phyloP scores from a whole-genome alignment of 2,329 filamentous ascomycete genomes.

The Monosporascus sp. region DNA sequence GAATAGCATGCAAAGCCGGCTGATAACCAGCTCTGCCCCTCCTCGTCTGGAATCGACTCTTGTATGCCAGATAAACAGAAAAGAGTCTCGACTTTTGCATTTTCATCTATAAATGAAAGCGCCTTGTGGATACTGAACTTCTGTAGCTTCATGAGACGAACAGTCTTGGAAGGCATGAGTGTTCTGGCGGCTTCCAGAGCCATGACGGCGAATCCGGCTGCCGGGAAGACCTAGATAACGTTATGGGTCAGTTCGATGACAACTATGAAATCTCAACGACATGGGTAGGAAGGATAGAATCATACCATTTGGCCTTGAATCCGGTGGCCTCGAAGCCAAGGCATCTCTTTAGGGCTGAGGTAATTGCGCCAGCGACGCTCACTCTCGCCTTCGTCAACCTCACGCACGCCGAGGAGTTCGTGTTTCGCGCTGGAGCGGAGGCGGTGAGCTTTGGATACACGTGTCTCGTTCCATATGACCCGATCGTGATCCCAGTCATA shows the following conservation, averaged over 20 bases:
- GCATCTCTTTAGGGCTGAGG: no score
- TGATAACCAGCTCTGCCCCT: neutral
- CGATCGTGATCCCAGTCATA: slow-evolving; percentile 6
- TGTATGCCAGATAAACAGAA: slow-evolving; percentile 1
- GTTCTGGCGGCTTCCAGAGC: slow-evolving; percentile 2
- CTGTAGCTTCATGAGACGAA: slow-evolving; percentile 2
- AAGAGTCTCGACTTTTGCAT: slow-evolving; percentile 8
- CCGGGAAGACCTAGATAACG: neutral
- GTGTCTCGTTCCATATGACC: slow-evolving; percentile 4
- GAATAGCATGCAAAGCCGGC: slow-evolving; percentile 5
- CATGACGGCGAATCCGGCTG: slow-evolving; percentile 1
- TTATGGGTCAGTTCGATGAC: no score
- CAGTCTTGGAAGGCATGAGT: neutral
- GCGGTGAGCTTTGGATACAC: neutral
- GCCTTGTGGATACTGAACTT: slow-evolving; percentile 4
- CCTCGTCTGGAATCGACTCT: neutral
- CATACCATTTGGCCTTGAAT: neutral
- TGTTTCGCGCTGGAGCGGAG: neutral
- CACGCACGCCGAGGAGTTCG: no score
- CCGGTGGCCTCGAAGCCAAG: neutral
- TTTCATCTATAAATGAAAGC: slow-evolving; percentile 5
- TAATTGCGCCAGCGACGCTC: no score
- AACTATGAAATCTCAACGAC: no score
- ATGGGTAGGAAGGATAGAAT: no score
- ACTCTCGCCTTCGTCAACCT: no score